Evolutionary conservation across 2,329 filamentous ascomycete genomes (phyloP), one percentile per base, ranked within the genome.

Genomic region (Davidsoniella virescens): DNA sequence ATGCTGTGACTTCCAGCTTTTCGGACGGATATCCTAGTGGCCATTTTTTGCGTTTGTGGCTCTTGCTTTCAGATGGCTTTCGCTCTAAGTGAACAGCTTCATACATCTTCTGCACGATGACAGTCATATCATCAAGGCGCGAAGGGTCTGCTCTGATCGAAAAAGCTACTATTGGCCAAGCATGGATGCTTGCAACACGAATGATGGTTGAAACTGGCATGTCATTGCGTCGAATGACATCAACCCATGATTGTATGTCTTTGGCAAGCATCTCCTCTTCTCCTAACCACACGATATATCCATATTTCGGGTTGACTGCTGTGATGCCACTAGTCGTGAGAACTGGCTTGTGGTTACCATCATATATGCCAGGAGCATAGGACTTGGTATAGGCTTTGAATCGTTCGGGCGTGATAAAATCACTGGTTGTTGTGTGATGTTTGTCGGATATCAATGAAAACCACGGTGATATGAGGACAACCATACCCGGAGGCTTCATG

Each of bases 391-490:
- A 92, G 7, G 69, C 67, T 61, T 81, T 76, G 25, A 93, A 68
- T 48, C 71, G 79, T 14, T 72, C 64, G 16, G 72, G 70, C 57
- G 87, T 77, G 36, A 93, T 72, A 59, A 84, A 94, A 62, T 93
- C 87, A 56, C 81, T 84, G 3, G 67, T 61, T 0, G 83, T 90
- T 56, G 83, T 78, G 49, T 69, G 70, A 58, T 88, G 81, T 48
- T 75, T 72, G 5, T 68, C 64, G 0, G 82, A 86, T 38, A 85
- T 69, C 39, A 93, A 73, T 1, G 80, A 82, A 10, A 80, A 71
- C 87, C 87, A 93, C 0, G 86, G 86, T 8, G 83, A 88, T 53
- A 94, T 84, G 54, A 92, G 69, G 18, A 80, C 70, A 2, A 81
- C 84, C 59, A 87, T 66, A 53, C 62, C 62, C 44, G 64, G 65